These are phyloP conservation scores for Elongisporangium anandrum DNA, from an alignment of 352 stramenopile genomes.

Conservation along the genomic window DNA sequence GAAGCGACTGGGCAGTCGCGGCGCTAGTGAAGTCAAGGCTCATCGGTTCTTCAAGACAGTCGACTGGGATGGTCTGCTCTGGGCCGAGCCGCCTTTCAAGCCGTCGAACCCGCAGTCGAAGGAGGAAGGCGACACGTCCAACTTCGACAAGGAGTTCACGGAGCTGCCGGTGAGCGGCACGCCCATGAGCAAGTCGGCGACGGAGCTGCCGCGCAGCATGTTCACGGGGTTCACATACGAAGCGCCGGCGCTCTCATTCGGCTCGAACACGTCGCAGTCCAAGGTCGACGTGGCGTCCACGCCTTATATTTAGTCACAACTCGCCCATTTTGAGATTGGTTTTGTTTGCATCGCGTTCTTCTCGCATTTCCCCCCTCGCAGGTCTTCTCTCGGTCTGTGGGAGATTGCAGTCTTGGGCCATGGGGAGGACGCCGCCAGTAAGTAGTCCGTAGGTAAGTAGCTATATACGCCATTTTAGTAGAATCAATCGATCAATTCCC, in stretches of 20 bases:
- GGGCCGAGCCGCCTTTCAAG: constrained; percentile 85
- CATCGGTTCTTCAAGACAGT: constrained; percentile 85
- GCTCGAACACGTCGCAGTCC: constrained; percentile 84
- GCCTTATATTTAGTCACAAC: constrained; percentile 79
- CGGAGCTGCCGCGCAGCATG: constrained; percentile 71
- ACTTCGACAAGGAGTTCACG: constrained; percentile 90
- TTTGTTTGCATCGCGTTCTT: background rate
- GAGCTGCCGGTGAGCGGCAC: constrained; percentile 80
- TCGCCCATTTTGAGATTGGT: constrained; percentile 1
- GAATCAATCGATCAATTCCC: background rate
- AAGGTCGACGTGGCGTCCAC: constrained; percentile 82
- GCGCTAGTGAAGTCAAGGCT: constrained; percentile 73
- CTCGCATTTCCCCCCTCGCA: background rate
- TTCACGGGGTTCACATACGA: constrained; percentile 88
- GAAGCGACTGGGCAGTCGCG: constrained; percentile 78
- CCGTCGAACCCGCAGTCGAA: constrained; percentile 81
- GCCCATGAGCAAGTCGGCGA: constrained; percentile 65
- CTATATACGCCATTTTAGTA: background rate
- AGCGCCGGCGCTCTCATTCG: constrained; percentile 74
- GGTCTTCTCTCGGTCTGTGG: background rate
- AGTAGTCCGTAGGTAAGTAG: background rate
- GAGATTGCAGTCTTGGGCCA: background rate
- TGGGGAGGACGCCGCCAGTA: background rate
- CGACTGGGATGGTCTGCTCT: constrained; percentile 85
- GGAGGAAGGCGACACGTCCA: constrained; percentile 83